phyloP scores from a whole-genome alignment of 1,284 basidiomycete species.

The Schizopora paradoxa region DNA sequence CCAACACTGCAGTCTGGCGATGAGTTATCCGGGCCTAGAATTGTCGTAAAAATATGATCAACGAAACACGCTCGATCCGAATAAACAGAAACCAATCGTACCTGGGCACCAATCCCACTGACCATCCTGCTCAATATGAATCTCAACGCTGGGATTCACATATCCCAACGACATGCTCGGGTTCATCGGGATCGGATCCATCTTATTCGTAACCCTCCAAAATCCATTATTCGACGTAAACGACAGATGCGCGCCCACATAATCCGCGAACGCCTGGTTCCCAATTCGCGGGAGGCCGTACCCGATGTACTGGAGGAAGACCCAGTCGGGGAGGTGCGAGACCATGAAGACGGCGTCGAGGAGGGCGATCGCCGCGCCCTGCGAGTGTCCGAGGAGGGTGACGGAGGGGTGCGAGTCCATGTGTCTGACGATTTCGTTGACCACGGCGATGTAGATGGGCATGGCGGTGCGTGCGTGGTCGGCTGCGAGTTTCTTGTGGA shows the following conservation, averaged over 20 bases:
- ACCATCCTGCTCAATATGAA: slow-evolving; percentile 46
- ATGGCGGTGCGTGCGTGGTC: slow-evolving; percentile 17
- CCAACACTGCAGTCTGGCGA: slow-evolving; percentile 45
- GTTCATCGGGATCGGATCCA: slow-evolving; percentile 25
- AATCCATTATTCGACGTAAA: slow-evolving; percentile 24
- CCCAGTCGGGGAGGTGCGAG: slow-evolving; percentile 30
- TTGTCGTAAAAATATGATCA: not conserved
- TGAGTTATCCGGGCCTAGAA: slow-evolving; percentile 38
- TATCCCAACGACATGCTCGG: slow-evolving; percentile 49
- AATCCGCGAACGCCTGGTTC: slow-evolving; percentile 55
- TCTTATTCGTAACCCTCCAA: slow-evolving; percentile 46
- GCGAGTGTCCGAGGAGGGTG: slow-evolving; percentile 50
- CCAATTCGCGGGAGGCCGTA: slow-evolving; percentile 65
- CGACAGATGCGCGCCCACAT: slow-evolving; percentile 42
- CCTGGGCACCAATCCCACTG: slow-evolving; percentile 46
- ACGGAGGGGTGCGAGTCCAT: slow-evolving; percentile 33
- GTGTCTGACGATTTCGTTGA: not conserved
- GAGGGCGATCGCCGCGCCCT: slow-evolving; percentile 48
- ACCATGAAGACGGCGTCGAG: slow-evolving; percentile 40
- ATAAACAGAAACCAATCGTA: not conserved
- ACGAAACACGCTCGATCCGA: not conserved
- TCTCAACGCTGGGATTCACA: slow-evolving; percentile 52
- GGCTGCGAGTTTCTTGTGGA: slow-evolving; percentile 18
- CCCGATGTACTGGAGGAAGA: slow-evolving; percentile 30
- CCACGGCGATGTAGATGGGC: too few species aligned